Evolutionary conservation across 2,329 filamentous ascomycete species (phyloP).

Genomic region (Fusarium ambrosium): DNA sequence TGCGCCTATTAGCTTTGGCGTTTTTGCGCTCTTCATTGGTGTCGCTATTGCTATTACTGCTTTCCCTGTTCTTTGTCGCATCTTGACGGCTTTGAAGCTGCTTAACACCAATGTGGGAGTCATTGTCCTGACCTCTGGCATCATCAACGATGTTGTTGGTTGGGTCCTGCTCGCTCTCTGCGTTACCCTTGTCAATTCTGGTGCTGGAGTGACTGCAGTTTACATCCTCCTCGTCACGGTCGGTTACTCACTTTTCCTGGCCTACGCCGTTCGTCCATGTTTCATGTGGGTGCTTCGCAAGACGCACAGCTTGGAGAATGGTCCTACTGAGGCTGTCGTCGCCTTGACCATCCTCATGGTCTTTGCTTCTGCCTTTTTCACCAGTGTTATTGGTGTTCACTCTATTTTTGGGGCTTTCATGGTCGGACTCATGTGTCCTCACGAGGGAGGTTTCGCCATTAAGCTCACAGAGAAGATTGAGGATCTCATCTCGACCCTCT

Average conservation of each 20-base stretch:
- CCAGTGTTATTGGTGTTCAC: slow-evolving; percentile 87
- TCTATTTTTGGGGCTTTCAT: slow-evolving; percentile 94
- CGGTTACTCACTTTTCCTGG: slow-evolving; percentile 74
- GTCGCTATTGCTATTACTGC: slow-evolving; percentile 85
- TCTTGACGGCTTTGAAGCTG: slow-evolving; percentile 78
- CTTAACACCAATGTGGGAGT: slow-evolving; percentile 86
- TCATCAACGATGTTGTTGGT: slow-evolving; percentile 81
- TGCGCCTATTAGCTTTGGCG: slow-evolving; percentile 60
- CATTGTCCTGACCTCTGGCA: slow-evolving; percentile 88
- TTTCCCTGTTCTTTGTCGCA: neutral
- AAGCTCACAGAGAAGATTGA: slow-evolving; percentile 93
- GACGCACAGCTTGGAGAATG: slow-evolving; percentile 84
- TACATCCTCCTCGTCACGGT: neutral
- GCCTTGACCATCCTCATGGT: slow-evolving; percentile 84
- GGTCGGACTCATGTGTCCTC: slow-evolving; percentile 87
- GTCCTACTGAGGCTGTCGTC: slow-evolving; percentile 86
- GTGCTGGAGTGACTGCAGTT: slow-evolving; percentile 76
- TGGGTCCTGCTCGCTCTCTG: slow-evolving; percentile 96
- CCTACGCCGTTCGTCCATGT: slow-evolving; percentile 78
- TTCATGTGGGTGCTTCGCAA: slow-evolving; percentile 81
- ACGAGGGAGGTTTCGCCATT: slow-evolving; percentile 89
- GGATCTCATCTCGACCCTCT: slow-evolving; percentile 85
- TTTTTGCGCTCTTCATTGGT: slow-evolving; percentile 81
- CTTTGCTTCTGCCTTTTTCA: slow-evolving; percentile 86
- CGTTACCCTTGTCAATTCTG: slow-evolving; percentile 90